Conservation (phyloP, 2,329 filamentous ascomycete genomes). For the Clathrospora elynae region DNA sequence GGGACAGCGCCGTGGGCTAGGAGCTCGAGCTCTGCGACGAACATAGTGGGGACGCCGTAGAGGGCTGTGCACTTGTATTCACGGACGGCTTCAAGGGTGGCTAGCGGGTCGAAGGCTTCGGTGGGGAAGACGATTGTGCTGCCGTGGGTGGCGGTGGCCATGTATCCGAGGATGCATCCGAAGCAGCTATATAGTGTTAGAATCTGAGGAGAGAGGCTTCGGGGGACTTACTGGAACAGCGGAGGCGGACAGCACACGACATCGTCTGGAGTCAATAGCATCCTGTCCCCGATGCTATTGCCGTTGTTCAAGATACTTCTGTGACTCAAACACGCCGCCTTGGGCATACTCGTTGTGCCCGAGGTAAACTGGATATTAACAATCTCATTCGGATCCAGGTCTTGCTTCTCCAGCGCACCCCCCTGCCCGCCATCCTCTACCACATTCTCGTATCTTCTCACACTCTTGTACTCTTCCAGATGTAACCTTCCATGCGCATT, state of each 20-base stretch:
- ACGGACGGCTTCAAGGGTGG: conserved; percentile 68
- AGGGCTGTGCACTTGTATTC: conserved; percentile 70
- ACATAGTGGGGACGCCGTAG: conserved; percentile 95
- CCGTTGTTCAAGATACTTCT: conserved; percentile 92
- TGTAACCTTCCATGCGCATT: conserved; percentile 68
- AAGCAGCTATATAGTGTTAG: conserved; percentile 66
- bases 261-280: conserved; percentile 77
- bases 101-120: conserved; percentile 82
- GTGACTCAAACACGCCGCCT: conserved; percentile 89
- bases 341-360: conserved; percentile 88
- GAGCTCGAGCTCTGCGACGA: conserved; percentile 82
- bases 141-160: conserved; percentile 88
- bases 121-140: conserved; percentile 82
- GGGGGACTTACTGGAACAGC: conserved; percentile 52
- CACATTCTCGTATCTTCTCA: conserved; percentile 53
- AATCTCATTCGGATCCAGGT: conserved; percentile 67
- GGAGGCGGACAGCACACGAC: conserved; percentile 68
- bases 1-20: conserved; percentile 60
- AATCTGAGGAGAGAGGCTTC: not conserved
- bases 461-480: conserved; percentile 38
- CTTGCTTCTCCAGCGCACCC: conserved; percentile 53
- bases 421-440: conserved; percentile 53
- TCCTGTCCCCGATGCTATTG: conserved; percentile 78
- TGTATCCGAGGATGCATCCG: conserved; percentile 88
- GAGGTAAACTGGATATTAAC: conserved; percentile 98